Percentiles rank a stretch among this genome's conserved stretches.
phyloP scores from a whole-genome alignment of 2,329 filamentous ascomycete genomes.

The Alternaria viburni region DNA sequence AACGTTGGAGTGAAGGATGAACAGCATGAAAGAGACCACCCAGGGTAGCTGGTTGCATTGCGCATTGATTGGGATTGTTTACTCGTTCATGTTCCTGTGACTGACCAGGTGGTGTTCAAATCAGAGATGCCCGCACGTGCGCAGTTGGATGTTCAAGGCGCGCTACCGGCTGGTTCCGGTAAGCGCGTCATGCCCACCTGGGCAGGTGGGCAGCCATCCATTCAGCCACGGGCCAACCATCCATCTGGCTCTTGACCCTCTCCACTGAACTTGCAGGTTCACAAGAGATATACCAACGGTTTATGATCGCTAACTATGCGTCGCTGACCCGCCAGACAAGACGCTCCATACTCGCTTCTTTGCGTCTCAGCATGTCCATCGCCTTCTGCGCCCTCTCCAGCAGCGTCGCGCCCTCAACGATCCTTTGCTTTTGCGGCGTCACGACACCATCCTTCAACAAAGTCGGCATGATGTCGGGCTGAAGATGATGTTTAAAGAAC shows the following conservation, averaged over 20 bases:
- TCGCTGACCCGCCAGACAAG: slow-evolving; percentile 48
- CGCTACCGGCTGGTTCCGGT: not conserved
- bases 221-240: not conserved
- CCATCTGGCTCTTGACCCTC: not conserved
- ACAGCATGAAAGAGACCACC: not conserved
- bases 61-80: not conserved
- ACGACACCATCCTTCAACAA: slow-evolving; percentile 52
- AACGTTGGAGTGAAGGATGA: not conserved
- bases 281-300: not conserved
- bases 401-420: slow-evolving; percentile 52
- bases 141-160: not conserved
- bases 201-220: too few relatives aligned
- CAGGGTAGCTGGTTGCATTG: not conserved
- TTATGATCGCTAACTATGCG: not conserved
- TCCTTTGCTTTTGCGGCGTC: slow-evolving; percentile 50
- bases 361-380: slow-evolving; percentile 52
- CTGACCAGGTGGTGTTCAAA: not conserved
- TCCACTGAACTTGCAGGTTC: not conserved
- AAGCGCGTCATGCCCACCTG: too few relatives aligned
- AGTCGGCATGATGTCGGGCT: slow-evolving; percentile 61
- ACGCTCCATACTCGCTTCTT: slow-evolving; percentile 54
- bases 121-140: not conserved
- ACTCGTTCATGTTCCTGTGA: not conserved
- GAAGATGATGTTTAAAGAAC: slow-evolving; percentile 61
- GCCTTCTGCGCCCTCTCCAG: slow-evolving; percentile 53